A percentile compares a stretch with the other conserved stretches of the same genome.
These are phyloP conservation scores for Mycena leptocephala DNA, from an alignment of 768 basidiomycete genomes.

Conservation along the genomic window DNA sequence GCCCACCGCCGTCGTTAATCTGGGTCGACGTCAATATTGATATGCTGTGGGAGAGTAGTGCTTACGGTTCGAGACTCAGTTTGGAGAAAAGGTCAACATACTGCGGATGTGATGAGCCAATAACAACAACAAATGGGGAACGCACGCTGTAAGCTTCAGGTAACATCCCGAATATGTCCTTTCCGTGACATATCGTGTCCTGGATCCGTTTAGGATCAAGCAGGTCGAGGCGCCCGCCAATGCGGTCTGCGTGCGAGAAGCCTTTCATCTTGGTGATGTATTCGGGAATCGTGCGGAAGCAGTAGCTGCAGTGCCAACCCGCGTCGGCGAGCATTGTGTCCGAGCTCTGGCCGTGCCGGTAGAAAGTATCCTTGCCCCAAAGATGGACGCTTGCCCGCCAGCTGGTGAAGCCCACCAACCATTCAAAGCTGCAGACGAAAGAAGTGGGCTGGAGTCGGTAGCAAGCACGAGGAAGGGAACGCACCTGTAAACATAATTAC, in stretches of 20 bases:
- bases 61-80: constrained; percentile 69
- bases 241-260: constrained; percentile 76
- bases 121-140: constrained; percentile 14
- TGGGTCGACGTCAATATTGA: constrained; percentile 26
- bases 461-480: constrained; percentile 17
- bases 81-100: constrained; percentile 69
- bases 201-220: constrained; percentile 70
- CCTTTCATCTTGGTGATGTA: constrained; percentile 74
- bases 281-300: constrained; percentile 73
- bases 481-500: constrained; percentile 74
- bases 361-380: constrained; percentile 60
- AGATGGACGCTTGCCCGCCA: constrained; percentile 72
- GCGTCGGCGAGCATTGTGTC: constrained; percentile 70
- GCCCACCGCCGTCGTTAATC: constrained; percentile 64
- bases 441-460: background rate
- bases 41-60: background rate
- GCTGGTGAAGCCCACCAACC: constrained; percentile 67
- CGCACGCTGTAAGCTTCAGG: constrained; percentile 74
- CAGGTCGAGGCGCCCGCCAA: constrained; percentile 63
- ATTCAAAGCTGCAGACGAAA: constrained; percentile 63
- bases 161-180: constrained; percentile 77
- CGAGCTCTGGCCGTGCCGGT: constrained; percentile 66
- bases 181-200: constrained; percentile 70
- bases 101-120: constrained; percentile 43
- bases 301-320: constrained; percentile 83